Conservation (phyloP, 1,139 yeast genomes). For the Diutina rugosa region DNA sequence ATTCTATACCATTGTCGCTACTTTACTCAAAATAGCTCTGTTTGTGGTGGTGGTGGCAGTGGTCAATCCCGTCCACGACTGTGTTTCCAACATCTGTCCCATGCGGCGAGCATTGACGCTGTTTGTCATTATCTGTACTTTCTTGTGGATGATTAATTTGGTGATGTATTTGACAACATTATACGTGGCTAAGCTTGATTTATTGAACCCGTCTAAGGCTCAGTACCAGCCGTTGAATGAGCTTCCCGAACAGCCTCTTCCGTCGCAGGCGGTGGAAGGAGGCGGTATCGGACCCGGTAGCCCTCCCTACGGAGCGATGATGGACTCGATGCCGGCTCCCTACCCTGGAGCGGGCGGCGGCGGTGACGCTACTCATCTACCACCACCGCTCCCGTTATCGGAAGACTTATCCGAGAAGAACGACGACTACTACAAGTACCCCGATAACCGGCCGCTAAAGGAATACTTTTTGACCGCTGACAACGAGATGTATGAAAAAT, state of each 20-base stretch:
- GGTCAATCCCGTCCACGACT: conserved; percentile 13
- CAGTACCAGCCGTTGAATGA: background rate
- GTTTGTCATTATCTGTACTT: conserved; percentile 25
- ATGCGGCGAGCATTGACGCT: conserved; percentile 26
- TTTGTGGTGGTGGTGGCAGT: conserved; percentile 18
- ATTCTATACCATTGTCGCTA: conserved; percentile 26
- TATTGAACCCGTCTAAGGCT: background rate
- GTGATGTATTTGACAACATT: conserved; percentile 28
- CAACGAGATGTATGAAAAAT: conserved; percentile 24
- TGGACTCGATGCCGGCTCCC: background rate
- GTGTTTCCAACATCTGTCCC: conserved; percentile 15
- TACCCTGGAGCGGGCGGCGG: background rate
- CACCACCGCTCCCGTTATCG: background rate
- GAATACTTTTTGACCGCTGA: conserved; percentile 19
- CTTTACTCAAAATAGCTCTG: conserved; percentile 19
- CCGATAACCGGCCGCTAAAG: conserved; percentile 7
- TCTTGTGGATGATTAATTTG: conserved; percentile 26
- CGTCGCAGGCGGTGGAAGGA: background rate
- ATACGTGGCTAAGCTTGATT: conserved; percentile 23
- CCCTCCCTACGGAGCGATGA: background rate
- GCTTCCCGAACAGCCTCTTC: background rate
- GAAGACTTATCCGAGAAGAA: background rate
- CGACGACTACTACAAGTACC: background rate
- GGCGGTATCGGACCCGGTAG: background rate
- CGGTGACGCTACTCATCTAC: background rate